These are phyloP conservation scores for Entomortierella parvispora DNA, from an alignment of 192 early-diverging fungal genomes.

Conservation along the genomic window DNA sequence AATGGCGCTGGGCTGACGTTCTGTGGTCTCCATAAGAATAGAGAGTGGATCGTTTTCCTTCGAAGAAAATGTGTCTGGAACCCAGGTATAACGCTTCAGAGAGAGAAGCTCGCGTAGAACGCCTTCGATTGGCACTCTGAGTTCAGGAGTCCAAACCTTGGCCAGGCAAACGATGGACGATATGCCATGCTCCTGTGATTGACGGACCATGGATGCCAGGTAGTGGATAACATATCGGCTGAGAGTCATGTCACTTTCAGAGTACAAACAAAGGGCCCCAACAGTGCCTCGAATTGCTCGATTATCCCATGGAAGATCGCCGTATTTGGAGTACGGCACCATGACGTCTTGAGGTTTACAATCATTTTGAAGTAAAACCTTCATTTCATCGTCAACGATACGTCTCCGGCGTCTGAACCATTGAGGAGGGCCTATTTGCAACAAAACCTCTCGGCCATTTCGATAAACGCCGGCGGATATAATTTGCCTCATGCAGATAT, in stretches of 20 bases:
- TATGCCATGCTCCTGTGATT: not conserved
- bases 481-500: no score
- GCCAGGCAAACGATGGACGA: not conserved
- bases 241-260: not conserved
- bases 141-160: not conserved
- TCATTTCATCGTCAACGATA: no score
- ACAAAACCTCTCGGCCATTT: no score
- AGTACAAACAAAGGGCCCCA: not conserved
- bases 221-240: not conserved
- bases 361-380: no score
- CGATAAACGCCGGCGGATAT: no score
- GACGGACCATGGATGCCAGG: not conserved
- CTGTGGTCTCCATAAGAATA: no score
- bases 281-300: not conserved
- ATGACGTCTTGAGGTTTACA: not conserved
- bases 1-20: conserved; percentile 16
- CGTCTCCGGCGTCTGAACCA: no score
- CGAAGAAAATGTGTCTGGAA: not conserved
- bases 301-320: not conserved
- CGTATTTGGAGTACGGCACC: not conserved
- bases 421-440: no score
- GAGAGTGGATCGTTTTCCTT: not conserved
- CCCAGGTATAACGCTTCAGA: not conserved
- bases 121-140: not conserved
- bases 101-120: conserved; percentile 1